A percentile compares a stretch with the other conserved stretches of the same genome.
Conservation (phyloP, 140 eudicot genomes). For the Flaveria floridana region DNA sequence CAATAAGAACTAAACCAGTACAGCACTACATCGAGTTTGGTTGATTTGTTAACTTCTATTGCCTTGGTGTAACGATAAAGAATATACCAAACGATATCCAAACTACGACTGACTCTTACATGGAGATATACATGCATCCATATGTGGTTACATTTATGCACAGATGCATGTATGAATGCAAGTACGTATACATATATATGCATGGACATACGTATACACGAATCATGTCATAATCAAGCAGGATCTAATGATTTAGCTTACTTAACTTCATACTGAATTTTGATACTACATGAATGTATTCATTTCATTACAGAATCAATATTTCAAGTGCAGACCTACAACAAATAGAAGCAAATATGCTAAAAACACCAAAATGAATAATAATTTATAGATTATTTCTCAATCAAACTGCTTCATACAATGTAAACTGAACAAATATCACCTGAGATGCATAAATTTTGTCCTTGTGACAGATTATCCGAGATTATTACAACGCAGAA, state of each 20-base stretch:
- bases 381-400: background rate
- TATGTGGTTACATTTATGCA: background rate
- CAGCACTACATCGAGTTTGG: background rate
- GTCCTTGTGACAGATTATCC: conserved; percentile 27
- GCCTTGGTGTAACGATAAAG: background rate
- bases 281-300: conserved; percentile 4
- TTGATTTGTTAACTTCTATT: background rate
- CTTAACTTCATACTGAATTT: background rate
- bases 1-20: background rate
- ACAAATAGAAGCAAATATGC: background rate
- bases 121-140: background rate
- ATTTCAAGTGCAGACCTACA: background rate
- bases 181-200: background rate
- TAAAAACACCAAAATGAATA: background rate
- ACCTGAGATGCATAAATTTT: conserved; percentile 22
- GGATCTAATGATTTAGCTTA: background rate
- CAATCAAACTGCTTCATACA: conserved; percentile 8
- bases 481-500: conserved; percentile 43
- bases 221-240: background rate
- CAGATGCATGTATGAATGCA: background rate
- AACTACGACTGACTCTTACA: background rate
- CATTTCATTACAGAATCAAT: background rate
- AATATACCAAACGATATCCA: background rate
- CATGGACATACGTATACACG: background rate
- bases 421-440: background rate